Evolutionary conservation across 352 stramenopile species (phyloP).

Genomic region (Pythium graminicola): DNA sequence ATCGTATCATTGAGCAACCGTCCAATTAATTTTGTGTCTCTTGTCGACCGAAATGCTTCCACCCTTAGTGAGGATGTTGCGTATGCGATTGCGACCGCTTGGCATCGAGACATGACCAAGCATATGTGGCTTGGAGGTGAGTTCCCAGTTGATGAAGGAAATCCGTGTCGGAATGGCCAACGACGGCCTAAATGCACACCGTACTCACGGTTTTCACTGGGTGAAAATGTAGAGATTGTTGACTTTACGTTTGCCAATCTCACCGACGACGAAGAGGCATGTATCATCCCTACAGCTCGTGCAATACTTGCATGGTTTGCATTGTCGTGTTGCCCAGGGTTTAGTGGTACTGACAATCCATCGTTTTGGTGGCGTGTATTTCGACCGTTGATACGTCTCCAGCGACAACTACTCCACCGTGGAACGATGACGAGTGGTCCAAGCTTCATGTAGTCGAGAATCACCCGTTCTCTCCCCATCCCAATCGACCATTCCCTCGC

Average conservation of each 20-base stretch:
- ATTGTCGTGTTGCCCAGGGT: constrained; percentile 10
- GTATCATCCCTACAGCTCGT: not conserved
- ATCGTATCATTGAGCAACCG: not conserved
- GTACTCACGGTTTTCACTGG: not conserved
- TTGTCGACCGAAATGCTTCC: not conserved
- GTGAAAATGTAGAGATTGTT: not conserved
- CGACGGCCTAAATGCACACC: too few species aligned
- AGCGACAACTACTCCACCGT: not conserved
- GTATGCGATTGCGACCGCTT: not conserved
- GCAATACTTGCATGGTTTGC: constrained; percentile 4
- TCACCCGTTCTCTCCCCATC: not conserved
- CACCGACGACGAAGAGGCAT: not conserved
- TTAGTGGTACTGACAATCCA: not conserved
- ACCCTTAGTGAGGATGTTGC: not conserved
- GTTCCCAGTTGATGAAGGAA: too few species aligned
- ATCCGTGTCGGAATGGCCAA: too few species aligned
- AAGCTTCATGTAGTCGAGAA: not conserved
- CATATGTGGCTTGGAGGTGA: not conserved
- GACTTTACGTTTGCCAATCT: not conserved
- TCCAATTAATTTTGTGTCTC: not conserved
- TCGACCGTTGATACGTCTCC: not conserved
- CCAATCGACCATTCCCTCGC: not conserved
- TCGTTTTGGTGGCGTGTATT: constrained; percentile 14
- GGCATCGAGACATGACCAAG: not conserved
- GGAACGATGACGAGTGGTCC: not conserved